Conservation (phyloP, 345 rosid genomes). For the Turnera subulata region DNA sequence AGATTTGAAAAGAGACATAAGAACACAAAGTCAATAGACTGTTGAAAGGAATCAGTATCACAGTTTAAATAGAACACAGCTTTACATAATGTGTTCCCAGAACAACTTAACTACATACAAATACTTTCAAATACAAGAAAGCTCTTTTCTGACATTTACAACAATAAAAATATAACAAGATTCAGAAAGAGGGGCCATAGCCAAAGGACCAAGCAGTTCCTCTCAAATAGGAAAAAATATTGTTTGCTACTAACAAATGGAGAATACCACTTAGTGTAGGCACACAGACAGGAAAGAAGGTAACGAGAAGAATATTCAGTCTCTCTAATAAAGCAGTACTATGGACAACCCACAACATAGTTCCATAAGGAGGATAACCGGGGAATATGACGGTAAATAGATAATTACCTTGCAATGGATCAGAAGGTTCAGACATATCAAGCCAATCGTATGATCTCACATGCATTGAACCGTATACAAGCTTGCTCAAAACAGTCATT, state of each 20-base stretch:
- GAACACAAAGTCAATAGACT: not conserved
- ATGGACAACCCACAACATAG: not conserved
- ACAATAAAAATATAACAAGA: no score
- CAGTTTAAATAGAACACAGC: no score
- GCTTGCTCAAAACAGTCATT: conserved; percentile 93
- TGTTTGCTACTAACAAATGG: not conserved
- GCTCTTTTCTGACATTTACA: no score
- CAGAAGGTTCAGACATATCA: conserved; percentile 43
- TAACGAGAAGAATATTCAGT: no score
- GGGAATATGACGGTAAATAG: not conserved
- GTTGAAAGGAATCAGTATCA: not conserved
- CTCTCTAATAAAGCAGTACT: not conserved
- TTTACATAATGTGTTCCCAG: no score
- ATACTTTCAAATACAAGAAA: no score
- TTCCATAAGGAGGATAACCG: not conserved
- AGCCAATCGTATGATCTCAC: conserved; percentile 91
- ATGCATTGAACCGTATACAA: conserved; percentile 74
- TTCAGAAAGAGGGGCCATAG: no score
- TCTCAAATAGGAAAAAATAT: not conserved
- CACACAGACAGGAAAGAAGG: no score
- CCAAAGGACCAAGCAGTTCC: not conserved
- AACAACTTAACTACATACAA: no score
- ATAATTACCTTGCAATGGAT: conserved; percentile 57
- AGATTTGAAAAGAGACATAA: not conserved
- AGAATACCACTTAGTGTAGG: no score